phyloP scores from a whole-genome alignment of 1,284 basidiomycete species.

The Inonotus obliquus region DNA sequence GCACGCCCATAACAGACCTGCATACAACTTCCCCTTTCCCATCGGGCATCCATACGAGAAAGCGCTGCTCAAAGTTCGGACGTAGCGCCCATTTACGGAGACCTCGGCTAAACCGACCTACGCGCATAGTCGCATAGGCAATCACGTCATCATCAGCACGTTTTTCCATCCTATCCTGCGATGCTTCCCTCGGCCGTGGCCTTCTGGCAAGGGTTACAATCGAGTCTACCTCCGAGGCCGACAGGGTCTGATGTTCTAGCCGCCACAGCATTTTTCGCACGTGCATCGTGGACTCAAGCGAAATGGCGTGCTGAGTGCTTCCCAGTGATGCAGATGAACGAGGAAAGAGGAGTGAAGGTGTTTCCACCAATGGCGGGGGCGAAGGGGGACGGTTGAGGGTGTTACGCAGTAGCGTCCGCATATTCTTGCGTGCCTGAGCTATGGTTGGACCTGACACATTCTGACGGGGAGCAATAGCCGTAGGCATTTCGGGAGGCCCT shows the following conservation, averaged over 20 bases:
- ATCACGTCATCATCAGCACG: conserved; percentile 38
- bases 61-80: conserved; percentile 71
- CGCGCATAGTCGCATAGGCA: conserved; percentile 31
- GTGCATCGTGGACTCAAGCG: conserved; percentile 44
- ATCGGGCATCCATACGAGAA: conserved; percentile 45
- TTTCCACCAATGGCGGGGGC: conserved; percentile 28
- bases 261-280: conserved; percentile 46
- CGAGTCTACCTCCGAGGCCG: conserved; percentile 40
- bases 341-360: conserved; percentile 49
- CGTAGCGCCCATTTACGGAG: conserved; percentile 63
- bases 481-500: not conserved
- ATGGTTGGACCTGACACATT: not conserved
- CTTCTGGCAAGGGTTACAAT: conserved; percentile 47
- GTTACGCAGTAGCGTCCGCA: conserved; percentile 13
- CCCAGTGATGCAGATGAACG: conserved; percentile 49
- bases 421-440: conserved; percentile 5
- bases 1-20: conserved; percentile 41
- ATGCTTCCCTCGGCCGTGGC: conserved; percentile 28
- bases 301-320: conserved; percentile 35
- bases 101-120: conserved; percentile 47
- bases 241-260: conserved; percentile 37
- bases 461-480: conserved; percentile 5
- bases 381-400: conserved; percentile 11
- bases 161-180: conserved; percentile 11
- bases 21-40: conserved; percentile 34